Percentiles rank a stretch among this genome's conserved stretches.
Conservation (phyloP, 805 yeast genomes). For the Saccharomycopsis guyanensis region DNA sequence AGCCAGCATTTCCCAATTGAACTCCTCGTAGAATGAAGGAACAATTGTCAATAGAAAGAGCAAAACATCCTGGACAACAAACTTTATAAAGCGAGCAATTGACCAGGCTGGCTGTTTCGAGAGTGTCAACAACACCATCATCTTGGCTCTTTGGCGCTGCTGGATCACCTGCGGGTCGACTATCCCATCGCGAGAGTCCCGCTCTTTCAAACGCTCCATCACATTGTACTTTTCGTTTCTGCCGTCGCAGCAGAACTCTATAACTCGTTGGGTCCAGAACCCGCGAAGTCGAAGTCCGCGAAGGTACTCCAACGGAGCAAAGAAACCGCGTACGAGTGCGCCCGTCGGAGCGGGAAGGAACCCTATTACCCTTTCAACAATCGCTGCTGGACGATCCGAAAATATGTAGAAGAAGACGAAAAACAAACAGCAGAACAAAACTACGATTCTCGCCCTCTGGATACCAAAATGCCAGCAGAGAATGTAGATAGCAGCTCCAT, state of each 20-base stretch:
- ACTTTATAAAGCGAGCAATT: neutral
- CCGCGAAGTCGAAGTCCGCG: neutral
- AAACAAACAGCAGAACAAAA: neutral
- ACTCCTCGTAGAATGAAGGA: conserved; percentile 2
- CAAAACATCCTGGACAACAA: conserved; percentile 1
- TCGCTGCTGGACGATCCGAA: neutral
- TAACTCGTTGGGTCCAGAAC: neutral
- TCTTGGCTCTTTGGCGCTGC: neutral
- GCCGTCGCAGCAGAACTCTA: conserved; percentile 2
- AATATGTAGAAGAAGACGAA: neutral
- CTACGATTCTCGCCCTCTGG: neutral
- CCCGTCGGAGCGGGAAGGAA: neutral
- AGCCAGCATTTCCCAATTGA: neutral
- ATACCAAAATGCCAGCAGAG: neutral
- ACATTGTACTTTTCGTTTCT: neutral
- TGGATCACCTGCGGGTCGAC: neutral
- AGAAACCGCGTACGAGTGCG: neutral
- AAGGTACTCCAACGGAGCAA: neutral
- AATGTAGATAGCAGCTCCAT: neutral
- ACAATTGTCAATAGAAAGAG: conserved; percentile 1
- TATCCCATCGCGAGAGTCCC: neutral
- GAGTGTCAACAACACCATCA: neutral
- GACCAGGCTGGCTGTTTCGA: conserved; percentile 10
- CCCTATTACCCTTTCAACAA: neutral
- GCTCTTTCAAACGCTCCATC: neutral